Percentiles rank a stretch among this genome's conserved stretches.
Conservation (phyloP, 1,139 yeast genomes). For the Hansenula lynferdii region DNA sequence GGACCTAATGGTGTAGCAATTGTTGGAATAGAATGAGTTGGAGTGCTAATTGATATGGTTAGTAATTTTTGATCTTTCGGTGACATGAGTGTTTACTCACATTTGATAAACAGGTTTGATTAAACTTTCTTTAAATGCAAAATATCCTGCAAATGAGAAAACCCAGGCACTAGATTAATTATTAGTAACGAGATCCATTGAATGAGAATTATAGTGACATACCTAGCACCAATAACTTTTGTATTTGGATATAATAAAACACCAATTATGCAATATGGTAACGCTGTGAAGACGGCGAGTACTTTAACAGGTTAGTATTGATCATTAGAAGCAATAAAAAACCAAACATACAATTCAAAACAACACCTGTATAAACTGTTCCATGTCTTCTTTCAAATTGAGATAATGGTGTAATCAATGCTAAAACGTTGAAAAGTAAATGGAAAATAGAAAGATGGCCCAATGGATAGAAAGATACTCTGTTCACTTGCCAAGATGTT, state of each 20-base stretch:
- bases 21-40: conserved; percentile 50
- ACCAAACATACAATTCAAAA: conserved; percentile 43
- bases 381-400: conserved; percentile 75
- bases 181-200: conserved; percentile 1
- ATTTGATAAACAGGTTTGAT: conserved; percentile 40
- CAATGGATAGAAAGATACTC: conserved; percentile 72
- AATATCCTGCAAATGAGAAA: conserved; percentile 65
- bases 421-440: conserved; percentile 55
- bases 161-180: conserved; percentile 52
- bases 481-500: conserved; percentile 33
- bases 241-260: conserved; percentile 46
- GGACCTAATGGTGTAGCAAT: conserved; percentile 53
- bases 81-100: too few species aligned
- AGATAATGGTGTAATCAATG: conserved; percentile 57
- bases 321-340: conserved; percentile 1
- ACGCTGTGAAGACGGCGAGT: conserved; percentile 65
- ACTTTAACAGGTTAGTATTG: conserved; percentile 20
- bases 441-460: conserved; percentile 62
- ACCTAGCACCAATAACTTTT: conserved; percentile 51
- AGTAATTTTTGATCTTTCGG: too few species aligned
- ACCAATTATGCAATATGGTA: conserved; percentile 60
- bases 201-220: conserved; percentile 14
- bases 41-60: too few species aligned
- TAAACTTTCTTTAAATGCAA: conserved; percentile 54
- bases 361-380: conserved; percentile 82